Conservation (phyloP, 2,329 filamentous ascomycete species). For the Arthroderma sp. region DNA sequence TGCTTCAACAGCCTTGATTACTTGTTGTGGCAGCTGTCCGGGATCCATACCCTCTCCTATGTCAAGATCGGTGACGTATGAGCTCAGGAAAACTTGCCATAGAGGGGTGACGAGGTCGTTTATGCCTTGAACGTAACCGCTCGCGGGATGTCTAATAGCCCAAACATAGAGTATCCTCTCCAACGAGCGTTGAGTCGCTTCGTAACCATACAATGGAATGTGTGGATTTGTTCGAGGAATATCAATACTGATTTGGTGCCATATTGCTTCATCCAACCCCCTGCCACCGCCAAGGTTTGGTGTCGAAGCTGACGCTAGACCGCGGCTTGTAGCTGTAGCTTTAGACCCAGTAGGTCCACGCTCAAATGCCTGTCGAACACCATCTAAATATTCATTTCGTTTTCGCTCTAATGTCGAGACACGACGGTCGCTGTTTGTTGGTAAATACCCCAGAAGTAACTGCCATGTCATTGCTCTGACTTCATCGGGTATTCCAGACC, state of each 20-base stretch:
- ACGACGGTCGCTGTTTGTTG: conserved; percentile 87
- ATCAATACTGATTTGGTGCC: conserved; percentile 99
- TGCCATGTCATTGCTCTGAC: conserved; percentile 99
- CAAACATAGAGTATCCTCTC: conserved; percentile 94
- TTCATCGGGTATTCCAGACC: conserved; percentile 89
- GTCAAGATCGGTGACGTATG: conserved; percentile 87
- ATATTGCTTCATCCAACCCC: conserved; percentile 89
- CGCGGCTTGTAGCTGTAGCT: conserved; percentile 25
- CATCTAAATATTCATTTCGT: conserved; percentile 90
- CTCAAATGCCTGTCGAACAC: conserved; percentile 58
- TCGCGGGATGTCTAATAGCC: conserved; percentile 94
- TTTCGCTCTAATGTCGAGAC: conserved; percentile 86
- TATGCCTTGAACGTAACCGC: conserved; percentile 96
- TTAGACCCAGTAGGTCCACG: conserved; percentile 32
- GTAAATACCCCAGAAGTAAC: conserved; percentile 82
- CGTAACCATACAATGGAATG: conserved; percentile 86
- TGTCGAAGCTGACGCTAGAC: conserved; percentile 25
- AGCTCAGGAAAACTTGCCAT: conserved; percentile 91
- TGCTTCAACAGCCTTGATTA: conserved; percentile 91
- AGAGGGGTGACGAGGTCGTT: conserved; percentile 97
- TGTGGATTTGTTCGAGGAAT: conserved; percentile 93
- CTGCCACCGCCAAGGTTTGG: conserved; percentile 43
- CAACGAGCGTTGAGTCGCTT: conserved; percentile 85
- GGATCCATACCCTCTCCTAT: conserved; percentile 95
- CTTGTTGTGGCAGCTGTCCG: conserved; percentile 76